Conservation (phyloP, 176 grass and related monocot species). For the Rhipidocladum racemiflorum region DNA sequence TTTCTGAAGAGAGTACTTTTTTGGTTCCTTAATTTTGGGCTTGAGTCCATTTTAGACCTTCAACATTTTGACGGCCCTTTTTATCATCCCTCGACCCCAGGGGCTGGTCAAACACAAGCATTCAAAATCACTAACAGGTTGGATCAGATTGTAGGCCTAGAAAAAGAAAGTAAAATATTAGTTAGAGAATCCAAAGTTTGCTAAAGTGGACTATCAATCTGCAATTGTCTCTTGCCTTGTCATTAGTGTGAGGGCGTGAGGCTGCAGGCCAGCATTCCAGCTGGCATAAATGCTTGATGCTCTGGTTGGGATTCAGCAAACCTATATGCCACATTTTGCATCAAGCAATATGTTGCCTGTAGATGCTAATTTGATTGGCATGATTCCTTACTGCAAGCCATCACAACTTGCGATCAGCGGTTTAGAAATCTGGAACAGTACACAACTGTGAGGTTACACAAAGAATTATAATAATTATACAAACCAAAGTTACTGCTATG, state of each 20-base stretch:
- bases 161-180: constrained; percentile 8
- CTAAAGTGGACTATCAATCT: neutral
- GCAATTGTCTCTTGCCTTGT: neutral
- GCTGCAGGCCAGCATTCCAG: neutral
- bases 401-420: neutral
- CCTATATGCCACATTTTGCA: constrained; percentile 5
- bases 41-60: neutral
- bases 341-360: neutral
- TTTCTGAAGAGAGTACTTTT: neutral
- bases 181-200: neutral
- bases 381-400: constrained; percentile 8
- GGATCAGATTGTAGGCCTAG: neutral
- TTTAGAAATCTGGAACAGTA: neutral
- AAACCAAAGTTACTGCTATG: neutral
- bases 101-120: neutral
- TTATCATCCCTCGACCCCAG: neutral
- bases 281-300: neutral
- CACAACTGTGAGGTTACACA: neutral
- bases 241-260: neutral
- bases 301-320: neutral
- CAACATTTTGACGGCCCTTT: neutral
- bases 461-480: constrained; percentile 17
- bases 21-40: neutral
- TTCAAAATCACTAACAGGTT: neutral
- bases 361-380: neutral